A percentile compares a stretch with the other conserved stretches of the same genome.
Evolutionary conservation across 768 basidiomycete genomes (phyloP).

Genomic region (Termitomyces bulborhizus): DNA sequence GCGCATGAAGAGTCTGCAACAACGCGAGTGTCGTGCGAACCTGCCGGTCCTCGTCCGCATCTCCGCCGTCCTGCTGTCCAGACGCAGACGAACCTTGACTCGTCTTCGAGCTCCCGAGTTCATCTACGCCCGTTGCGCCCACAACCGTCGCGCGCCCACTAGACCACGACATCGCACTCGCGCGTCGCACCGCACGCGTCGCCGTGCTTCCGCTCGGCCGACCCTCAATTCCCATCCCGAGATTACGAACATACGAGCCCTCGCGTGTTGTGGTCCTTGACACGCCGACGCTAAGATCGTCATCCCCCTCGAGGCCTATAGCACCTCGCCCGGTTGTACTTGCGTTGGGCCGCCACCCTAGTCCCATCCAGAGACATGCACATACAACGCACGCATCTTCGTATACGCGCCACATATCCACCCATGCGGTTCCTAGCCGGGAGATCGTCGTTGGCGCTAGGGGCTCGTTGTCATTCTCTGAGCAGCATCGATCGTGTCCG

Average conservation of each 20-base stretch:
- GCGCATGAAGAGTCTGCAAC: constrained; percentile 63
- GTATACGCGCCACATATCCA: constrained; percentile 75
- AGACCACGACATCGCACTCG: constrained; percentile 48
- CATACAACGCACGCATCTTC: constrained; percentile 83
- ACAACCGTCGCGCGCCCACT: constrained; percentile 30
- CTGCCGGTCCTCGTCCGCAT: constrained; percentile 25
- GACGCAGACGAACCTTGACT: background rate
- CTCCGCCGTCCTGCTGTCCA: constrained; percentile 6
- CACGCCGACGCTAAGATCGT: constrained; percentile 40
- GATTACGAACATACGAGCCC: constrained; percentile 39
- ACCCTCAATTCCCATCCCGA: constrained; percentile 72
- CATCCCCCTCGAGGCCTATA: constrained; percentile 60
- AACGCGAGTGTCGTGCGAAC: constrained; percentile 49
- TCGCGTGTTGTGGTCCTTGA: background rate
- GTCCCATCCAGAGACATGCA: constrained; percentile 81
- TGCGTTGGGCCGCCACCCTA: constrained; percentile 55
- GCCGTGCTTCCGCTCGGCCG: constrained; percentile 26
- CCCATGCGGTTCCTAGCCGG: constrained; percentile 47
- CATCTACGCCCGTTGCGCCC: constrained; percentile 24
- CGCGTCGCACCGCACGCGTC: constrained; percentile 27
- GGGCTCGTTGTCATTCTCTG: background rate
- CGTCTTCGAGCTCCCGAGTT: background rate
- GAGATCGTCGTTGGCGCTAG: constrained; percentile 18
- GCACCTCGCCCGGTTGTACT: constrained; percentile 45
- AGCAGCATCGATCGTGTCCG: constrained; percentile 29